Conservation (phyloP, 495 filamentous ascomycete species). For the Melanomma pulvis-pyrius region DNA sequence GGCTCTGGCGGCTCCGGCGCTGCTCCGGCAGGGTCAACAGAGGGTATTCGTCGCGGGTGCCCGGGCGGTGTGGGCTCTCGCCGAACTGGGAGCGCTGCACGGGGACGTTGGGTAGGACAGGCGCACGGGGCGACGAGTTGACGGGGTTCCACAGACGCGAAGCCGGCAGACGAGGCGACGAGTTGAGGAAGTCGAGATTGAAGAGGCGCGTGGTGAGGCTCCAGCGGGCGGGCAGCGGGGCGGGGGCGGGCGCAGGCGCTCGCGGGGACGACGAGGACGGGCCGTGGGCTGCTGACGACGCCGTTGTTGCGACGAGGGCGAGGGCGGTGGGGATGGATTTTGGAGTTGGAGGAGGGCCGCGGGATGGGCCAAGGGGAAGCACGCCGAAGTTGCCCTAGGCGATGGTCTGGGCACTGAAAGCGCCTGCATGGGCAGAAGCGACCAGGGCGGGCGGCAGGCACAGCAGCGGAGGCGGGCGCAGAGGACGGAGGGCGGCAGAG, state of each 20-base stretch:
- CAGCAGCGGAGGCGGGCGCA: neutral
- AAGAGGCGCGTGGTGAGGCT: conserved; percentile 41
- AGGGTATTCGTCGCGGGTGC: conserved; percentile 63
- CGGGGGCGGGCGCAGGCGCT: conserved; percentile 22
- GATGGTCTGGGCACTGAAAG: conserved; percentile 2
- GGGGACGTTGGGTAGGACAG: conserved; percentile 46
- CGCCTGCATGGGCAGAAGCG: neutral
- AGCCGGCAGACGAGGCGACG: conserved; percentile 39
- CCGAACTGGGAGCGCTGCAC: conserved; percentile 34
- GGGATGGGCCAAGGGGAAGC: conserved; percentile 1
- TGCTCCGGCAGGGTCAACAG: conserved; percentile 71
- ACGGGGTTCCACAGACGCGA: conserved; percentile 66
- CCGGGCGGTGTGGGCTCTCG: conserved; percentile 30
- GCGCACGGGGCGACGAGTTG: conserved; percentile 60
- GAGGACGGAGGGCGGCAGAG: too few relatives aligned
- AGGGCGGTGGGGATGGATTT: neutral
- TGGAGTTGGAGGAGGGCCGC: neutral
- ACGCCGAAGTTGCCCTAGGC: neutral
- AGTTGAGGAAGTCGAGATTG: conserved; percentile 30
- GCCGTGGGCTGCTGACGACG: conserved; percentile 21
- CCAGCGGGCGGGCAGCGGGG: conserved; percentile 39
- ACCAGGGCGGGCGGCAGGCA: neutral
- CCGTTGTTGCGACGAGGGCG: conserved; percentile 24
- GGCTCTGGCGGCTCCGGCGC: conserved; percentile 60
- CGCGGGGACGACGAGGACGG: conserved; percentile 30